Base-by-base conservation (phyloP, 345 rosid species). In the Reutealis trisperma region DNA sequence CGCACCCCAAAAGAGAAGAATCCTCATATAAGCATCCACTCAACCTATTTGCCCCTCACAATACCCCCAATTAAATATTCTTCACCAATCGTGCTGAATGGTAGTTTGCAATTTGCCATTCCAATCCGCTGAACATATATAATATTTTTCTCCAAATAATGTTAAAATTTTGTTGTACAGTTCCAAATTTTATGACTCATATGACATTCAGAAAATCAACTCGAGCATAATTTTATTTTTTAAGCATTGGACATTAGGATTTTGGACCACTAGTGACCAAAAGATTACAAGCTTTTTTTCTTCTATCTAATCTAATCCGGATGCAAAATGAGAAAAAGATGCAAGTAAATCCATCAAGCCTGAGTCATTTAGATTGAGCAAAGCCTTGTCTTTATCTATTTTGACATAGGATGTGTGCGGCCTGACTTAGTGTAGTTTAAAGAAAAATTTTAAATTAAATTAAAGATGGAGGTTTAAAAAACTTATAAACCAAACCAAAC, bases 1-100 rank as follows among this genome's bases (percentile, higher is more conserved):
- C 78, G 77, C 83, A 74, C 82, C 67, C 87, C 94, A 83, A 87
- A 88, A 84, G 92, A 76, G 0, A 5, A 5, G 41, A 37, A 37
- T 37, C 6, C 22, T 18, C 0, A 5, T 18, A 71, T 62, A 70
- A 72, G 51, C 77, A 73, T 76, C 77, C 79, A 83, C 79, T 89
- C 88, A 80, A 75, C 85, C 87, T 67, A 73, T 82, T 75, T 81
- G 77, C 73, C 63, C 73, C 52, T 44, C 25, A 8, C 59, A 9
- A 49, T 47, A 60, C 37, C 59, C 55, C 49, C 73, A 14, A 3
- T 8, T 2, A 22, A 44, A 67, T 30, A 51, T 63, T 64, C 70
- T 74, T 22, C 22, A 12, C n/a, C 63, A 32, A 10, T 12, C 6
- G n/a, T 11, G 12, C 34, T 14, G 65, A 15, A n/a, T n/a, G n/a